These are phyloP conservation scores for Camelina neglecta DNA, from an alignment of 345 rosid genomes.

Conservation along the genomic window DNA sequence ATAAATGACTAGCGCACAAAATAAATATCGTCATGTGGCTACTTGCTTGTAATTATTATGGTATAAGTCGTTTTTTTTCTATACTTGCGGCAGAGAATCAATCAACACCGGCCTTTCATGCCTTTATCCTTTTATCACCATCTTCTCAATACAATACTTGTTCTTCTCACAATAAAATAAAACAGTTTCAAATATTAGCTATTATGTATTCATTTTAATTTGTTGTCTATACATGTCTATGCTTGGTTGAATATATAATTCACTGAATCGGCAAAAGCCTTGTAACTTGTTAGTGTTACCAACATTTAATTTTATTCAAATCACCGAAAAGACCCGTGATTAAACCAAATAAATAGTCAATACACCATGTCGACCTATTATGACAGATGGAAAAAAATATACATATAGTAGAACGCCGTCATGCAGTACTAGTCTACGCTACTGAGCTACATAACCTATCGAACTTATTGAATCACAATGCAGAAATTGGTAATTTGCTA, in stretches of 20 bases:
- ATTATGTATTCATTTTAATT: neutral
- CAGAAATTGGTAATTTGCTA: neutral
- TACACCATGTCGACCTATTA: slow-evolving; percentile 8
- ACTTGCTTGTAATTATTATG: slow-evolving; percentile 17
- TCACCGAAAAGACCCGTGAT: slow-evolving; percentile 35
- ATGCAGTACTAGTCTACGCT: neutral
- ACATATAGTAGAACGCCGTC: neutral
- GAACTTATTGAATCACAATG: slow-evolving; percentile 13
- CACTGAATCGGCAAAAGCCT: neutral
- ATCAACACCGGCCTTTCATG: slow-evolving; percentile 35
- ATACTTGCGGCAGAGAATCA: slow-evolving; percentile 32
- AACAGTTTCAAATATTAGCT: neutral
- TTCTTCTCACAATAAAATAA: neutral
- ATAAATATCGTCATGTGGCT: slow-evolving; percentile 22
- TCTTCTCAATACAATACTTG: slow-evolving; percentile 14
- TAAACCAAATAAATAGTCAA: neutral
- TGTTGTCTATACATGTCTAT: neutral
- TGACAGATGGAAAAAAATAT: neutral
- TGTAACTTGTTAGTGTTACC: slow-evolving; percentile 18
- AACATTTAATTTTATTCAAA: slow-evolving; percentile 15
- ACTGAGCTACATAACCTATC: neutral
- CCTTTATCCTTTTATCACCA: slow-evolving; percentile 14
- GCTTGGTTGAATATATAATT: neutral
- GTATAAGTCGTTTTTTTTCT: slow-evolving; percentile 11
- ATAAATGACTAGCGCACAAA: slow-evolving; percentile 19